These are phyloP conservation scores for Talaromyces funiculosus DNA, from an alignment of 2,329 filamentous ascomycete genomes.

Conservation along the genomic window DNA sequence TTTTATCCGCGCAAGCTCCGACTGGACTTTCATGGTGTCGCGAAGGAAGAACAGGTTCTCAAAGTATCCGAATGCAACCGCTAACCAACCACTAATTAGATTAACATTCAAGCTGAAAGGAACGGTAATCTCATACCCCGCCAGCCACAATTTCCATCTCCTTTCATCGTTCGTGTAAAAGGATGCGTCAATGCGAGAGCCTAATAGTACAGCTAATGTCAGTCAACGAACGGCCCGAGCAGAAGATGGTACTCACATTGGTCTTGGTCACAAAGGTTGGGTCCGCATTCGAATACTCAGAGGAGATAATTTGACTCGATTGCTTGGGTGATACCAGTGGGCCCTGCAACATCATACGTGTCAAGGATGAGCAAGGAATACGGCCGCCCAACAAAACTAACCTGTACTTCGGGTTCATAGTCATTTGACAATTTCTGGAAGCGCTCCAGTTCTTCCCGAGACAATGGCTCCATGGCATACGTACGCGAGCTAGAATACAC, in stretches of 20 bases:
- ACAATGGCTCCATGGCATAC: slow-evolving; percentile 35
- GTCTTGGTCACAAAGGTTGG: slow-evolving; percentile 82
- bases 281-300: slow-evolving; percentile 85
- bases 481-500: slow-evolving; percentile 12
- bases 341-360: slow-evolving; percentile 52
- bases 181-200: slow-evolving; percentile 76
- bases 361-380: slow-evolving; percentile 8
- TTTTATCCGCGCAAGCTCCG: slow-evolving; percentile 66
- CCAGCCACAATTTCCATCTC: slow-evolving; percentile 97
- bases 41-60: slow-evolving; percentile 70
- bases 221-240: not conserved
- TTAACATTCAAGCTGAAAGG: slow-evolving; percentile 9
- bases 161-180: slow-evolving; percentile 78
- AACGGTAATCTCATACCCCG: slow-evolving; percentile 63
- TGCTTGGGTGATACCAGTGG: slow-evolving; percentile 74
- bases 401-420: slow-evolving; percentile 54
- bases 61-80: slow-evolving; percentile 88
- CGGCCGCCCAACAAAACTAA: slow-evolving; percentile 28
- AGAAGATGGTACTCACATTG: slow-evolving; percentile 49
- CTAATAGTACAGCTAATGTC: slow-evolving; percentile 42
- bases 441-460: slow-evolving; percentile 53
- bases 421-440: slow-evolving; percentile 58
- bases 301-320: slow-evolving; percentile 69
- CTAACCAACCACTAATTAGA: slow-evolving; percentile 44
- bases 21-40: slow-evolving; percentile 59